Evolutionary conservation across 2,329 filamentous ascomycete genomes (phyloP), one percentile per base, ranked within the genome.

Genomic region (Corynespora cassiicola): DNA sequence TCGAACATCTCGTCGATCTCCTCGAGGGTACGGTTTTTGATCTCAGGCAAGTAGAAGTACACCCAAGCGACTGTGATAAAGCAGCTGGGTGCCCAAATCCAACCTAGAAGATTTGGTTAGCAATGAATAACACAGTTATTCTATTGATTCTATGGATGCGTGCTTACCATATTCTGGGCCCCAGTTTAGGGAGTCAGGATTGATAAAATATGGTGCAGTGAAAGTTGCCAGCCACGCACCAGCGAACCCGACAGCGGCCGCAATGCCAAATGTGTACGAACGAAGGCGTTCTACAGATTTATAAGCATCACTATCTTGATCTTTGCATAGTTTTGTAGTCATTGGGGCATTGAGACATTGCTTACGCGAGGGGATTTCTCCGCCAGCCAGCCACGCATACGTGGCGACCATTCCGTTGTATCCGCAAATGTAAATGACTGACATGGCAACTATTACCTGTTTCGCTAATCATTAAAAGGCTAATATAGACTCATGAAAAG

Each of bases 141-240:
- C n/a, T 8, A 24, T 7, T n/a, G 28, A 31, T 14, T 10, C 7
- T 24, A 23, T 10, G n/a, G 11, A 4, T 7, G 7, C 2, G 6
- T 9, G 37, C 53, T 14, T 56, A 59, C 58, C 58, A 35, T 82
- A 82, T 52, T 77, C 80, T 0, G 79, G 78, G 0, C 80, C 79
- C 79, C 79, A 83, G 47, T 76, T 75, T 7, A 83, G 61, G 0
- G 75, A 66, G 15, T 70, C 61, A 0, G 76, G 75, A 46, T 82
- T 82, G 63, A 83, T 82, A 48, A 83, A 82, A 52, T 82, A 81
- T 0, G 79, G 79, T 0, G 78, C 77, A 0, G 79, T 65, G 48
- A 82, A 82, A 0, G 77, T 80, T 0, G 77, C 75, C 6, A 79
- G 67, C 79, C 79, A 81, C 14, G 78, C 78, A 2, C 76, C 74